Evolutionary conservation across 169 alveolate species (phyloP).

Genomic region (Plasmodium coatneyi): DNA sequence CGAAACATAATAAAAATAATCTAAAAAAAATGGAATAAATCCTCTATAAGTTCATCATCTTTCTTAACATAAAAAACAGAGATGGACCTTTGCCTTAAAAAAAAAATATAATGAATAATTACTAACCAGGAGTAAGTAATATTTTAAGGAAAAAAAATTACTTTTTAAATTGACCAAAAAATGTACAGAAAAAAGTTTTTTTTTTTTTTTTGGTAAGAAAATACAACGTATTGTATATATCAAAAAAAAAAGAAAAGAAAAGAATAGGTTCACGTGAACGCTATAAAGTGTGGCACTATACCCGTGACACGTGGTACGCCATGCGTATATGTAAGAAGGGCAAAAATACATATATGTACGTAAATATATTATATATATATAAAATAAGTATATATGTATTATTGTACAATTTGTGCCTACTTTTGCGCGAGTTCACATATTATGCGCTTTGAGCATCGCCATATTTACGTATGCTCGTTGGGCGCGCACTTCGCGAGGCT

Average conservation of each 20-base stretch:
- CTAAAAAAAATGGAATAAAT: neutral
- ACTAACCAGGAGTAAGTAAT: neutral
- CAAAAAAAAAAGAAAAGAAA: neutral
- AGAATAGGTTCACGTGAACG: neutral
- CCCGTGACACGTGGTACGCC: neutral
- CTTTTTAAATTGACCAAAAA: neutral
- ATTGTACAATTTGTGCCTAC: neutral
- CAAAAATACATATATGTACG: neutral
- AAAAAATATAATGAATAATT: neutral
- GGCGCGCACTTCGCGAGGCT: neutral
- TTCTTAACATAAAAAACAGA: neutral
- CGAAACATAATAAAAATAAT: conserved; percentile 1
- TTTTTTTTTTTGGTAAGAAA: neutral
- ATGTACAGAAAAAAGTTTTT: neutral
- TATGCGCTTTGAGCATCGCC: neutral
- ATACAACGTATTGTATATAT: neutral
- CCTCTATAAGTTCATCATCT: neutral
- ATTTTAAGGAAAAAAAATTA: neutral
- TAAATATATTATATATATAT: neutral
- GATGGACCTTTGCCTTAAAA: neutral
- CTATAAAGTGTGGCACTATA: neutral
- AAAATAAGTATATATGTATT: neutral
- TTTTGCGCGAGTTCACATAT: neutral
- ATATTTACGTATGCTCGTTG: neutral
- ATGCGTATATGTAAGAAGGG: neutral